Evolutionary conservation across 1,284 basidiomycete species (phyloP), one percentile per base, ranked within the genome.

Genomic region (Malassezia globosa): DNA sequence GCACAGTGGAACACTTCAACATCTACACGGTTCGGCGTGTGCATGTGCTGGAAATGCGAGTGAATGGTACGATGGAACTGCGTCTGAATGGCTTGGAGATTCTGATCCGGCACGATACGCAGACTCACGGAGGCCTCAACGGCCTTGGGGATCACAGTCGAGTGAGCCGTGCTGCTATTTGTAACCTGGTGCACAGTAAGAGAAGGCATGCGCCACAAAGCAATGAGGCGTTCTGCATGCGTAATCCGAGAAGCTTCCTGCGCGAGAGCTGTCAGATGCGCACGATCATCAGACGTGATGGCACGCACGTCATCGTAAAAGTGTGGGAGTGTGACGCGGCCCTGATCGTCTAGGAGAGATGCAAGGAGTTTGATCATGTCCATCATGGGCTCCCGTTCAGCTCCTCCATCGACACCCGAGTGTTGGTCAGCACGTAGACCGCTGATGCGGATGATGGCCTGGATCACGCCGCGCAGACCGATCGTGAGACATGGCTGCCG

Each of bases 401-500:
- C 83, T 22, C 92, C 92, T 31, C 92, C 92, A 62, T 95, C 87
- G 7, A 96, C 80, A 58, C 92, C 92, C 10, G 86, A 89, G 70
- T 92, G 87, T 36, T 85, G 75, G 63, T 90, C 87, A 0, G 83
- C 81, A 13, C 79, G 75, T 22, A 56, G 57, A 21, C 66, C 58
- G 1, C 75, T 39, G 37, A 84, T 83, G 75, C 81, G 78, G 14
- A 90, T 73, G 26, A 80, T 79, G 33, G 84, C 86, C 63, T 86
- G 84, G 0, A 95, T 81, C 2, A 97, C 92, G 0, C 92, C 92
- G 41, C 92, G 80, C 58, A 96, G 75, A 2, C 92, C 92, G 65
- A 94, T 92, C 0, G 90, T 95, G 49, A 96, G 83, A 66, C 90
- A 96, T 0, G 92, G 90, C n/a, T 82, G 81, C 54, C 85, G 82